Evolutionary conservation across 2,329 filamentous ascomycete species (phyloP), one percentile per base, ranked within the genome.

Genomic region (Neonectria coccinea): DNA sequence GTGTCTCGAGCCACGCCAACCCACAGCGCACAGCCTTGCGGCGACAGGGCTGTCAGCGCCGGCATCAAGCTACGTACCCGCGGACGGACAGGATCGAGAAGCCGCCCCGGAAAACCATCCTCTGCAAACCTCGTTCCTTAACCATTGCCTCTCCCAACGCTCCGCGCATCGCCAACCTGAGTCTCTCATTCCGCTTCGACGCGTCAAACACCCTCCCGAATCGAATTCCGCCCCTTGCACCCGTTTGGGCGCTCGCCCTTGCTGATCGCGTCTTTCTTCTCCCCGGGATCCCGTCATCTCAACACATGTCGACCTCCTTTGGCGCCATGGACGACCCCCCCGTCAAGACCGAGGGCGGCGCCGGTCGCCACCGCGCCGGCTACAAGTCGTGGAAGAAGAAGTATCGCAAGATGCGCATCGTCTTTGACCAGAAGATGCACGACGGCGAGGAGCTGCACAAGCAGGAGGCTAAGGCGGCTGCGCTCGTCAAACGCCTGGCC

Each of bases 351-450:
- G 82, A 85, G 64, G 82, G 83, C 48, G 62, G 82, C 84, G 72
- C 75, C 77, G 60, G 85, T 53, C 73, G 74, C 52, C 77, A 72
- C 70, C 75, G 72, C 82, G 78, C 83, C 80, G 74, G 86, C 82
- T 88, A 90, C 78, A 90, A 88, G 75, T 91, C 88, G 48, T 91
- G 86, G 85, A 93, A 92, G 86, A 97, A 97, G 82, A 99, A 99
- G 84, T 99, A 97, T 79, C 91, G 92, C 74, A 97, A 97, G 85
- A 92, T 96, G 89, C 90, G 91, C 80, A 85, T 91, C 77, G 84
- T 85, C 29, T 97, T 96, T 75, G 92, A 96, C 72, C 85, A 89
- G 55, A 89, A 88, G 74, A 92, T 94, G 87, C 87, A 90, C 62
- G 89, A 93, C 69, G 92, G 93, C 77, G 96, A 97, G 79, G 87